A percentile compares a stretch with the other conserved stretches of the same genome.
phyloP scores from a whole-genome alignment of 1,284 basidiomycete species.

The Peniophora sp. region DNA sequence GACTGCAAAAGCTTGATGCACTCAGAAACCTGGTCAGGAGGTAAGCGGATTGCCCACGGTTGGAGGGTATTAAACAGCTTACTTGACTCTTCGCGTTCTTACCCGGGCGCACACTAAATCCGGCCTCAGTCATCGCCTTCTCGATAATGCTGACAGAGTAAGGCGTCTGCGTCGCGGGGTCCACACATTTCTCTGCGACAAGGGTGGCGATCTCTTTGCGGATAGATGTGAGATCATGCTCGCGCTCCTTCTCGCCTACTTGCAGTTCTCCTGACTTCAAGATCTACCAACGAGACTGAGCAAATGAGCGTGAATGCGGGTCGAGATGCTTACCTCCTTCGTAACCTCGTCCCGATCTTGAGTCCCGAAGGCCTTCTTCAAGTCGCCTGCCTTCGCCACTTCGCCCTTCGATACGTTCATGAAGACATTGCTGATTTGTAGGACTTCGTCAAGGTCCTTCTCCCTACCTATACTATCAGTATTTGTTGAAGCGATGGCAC shows the following conservation, averaged over 20 bases:
- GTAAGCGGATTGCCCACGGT: neutral
- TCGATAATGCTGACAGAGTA: slow-evolving; percentile 97
- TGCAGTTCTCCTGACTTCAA: slow-evolving; percentile 95
- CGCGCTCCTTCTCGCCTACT: slow-evolving; percentile 94
- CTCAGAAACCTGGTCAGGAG: slow-evolving; percentile 69
- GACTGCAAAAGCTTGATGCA: slow-evolving; percentile 83
- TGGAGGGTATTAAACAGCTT: slow-evolving; percentile 13
- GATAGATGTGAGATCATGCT: slow-evolving; percentile 78
- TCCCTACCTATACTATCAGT: slow-evolving; percentile 46
- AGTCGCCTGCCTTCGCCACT: slow-evolving; percentile 82
- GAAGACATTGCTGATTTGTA: slow-evolving; percentile 96
- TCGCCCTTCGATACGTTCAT: slow-evolving; percentile 96
- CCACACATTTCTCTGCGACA: slow-evolving; percentile 92
- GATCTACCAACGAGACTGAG: slow-evolving; percentile 46
- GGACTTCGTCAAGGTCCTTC: slow-evolving; percentile 90
- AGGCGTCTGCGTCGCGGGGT: slow-evolving; percentile 82
- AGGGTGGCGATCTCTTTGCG: slow-evolving; percentile 92
- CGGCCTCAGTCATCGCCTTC: slow-evolving; percentile 94
- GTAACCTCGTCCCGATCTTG: slow-evolving; percentile 69
- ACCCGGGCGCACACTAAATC: slow-evolving; percentile 82
- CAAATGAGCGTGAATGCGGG: neutral
- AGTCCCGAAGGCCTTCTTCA: slow-evolving; percentile 87
- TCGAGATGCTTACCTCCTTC: slow-evolving; percentile 65
- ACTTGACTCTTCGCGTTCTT: slow-evolving; percentile 93
- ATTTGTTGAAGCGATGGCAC: neutral